Conservation (phyloP, 192 early-diverging fungal species). For the Podila minutissima region DNA sequence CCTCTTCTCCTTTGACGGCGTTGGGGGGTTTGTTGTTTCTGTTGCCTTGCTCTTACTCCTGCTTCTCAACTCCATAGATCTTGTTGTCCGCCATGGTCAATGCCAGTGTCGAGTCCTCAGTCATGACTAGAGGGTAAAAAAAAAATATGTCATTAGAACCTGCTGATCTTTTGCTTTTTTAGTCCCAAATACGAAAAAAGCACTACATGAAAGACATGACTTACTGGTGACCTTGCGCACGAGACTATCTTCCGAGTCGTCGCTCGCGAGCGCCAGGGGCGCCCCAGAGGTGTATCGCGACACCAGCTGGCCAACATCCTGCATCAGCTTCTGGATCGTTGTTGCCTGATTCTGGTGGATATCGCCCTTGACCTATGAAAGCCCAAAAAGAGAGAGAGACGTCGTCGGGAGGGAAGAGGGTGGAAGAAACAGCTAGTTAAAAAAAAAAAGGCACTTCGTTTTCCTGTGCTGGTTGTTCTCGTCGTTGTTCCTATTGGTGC, state of each 20-base stretch:
- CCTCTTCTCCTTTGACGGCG: neutral
- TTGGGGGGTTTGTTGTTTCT: neutral
- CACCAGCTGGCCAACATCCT: constrained; percentile 48
- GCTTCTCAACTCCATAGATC: constrained; percentile 21
- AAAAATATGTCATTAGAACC: too few species aligned
- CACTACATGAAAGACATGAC: neutral
- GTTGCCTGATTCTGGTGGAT: constrained; percentile 35
- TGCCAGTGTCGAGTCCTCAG: constrained; percentile 41
- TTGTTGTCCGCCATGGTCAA: constrained; percentile 53
- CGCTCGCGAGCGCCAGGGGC: neutral
- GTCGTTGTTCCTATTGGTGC: neutral
- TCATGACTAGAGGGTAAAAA: constrained; percentile 22
- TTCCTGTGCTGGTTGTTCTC: too few species aligned
- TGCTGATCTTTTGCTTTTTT: neutral
- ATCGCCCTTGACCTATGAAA: constrained; percentile 21
- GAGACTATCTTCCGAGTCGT: constrained; percentile 30
- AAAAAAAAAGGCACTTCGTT: neutral
- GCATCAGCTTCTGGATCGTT: constrained; percentile 46
- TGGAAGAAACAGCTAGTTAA: neutral
- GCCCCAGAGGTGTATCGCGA: constrained; percentile 28
- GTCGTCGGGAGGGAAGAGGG: neutral
- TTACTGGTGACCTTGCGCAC: constrained; percentile 50
- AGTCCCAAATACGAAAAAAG: neutral
- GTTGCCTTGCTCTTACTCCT: neutral
- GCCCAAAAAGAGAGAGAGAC: neutral